These are phyloP conservation scores for Microdochium nivale DNA, from an alignment of 2,329 filamentous ascomycete genomes.

Conservation along the genomic window DNA sequence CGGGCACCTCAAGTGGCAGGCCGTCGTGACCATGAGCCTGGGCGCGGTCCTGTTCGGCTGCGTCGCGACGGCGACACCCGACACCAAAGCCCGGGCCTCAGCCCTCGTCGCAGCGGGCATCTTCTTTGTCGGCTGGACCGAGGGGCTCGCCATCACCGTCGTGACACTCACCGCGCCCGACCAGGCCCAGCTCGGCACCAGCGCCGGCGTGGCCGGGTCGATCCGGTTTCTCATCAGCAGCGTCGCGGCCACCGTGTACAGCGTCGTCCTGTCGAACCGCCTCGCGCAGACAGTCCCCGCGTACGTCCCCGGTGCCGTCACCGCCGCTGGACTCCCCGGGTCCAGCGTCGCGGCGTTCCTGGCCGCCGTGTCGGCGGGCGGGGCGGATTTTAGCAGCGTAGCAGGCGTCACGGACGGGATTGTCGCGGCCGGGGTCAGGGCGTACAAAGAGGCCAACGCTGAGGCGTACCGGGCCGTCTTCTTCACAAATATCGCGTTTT, in stretches of 20 bases:
- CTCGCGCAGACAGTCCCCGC: conserved; percentile 18
- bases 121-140: conserved; percentile 26
- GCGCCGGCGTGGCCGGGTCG: conserved; percentile 23
- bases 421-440: conserved; percentile 16
- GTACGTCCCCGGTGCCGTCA: conserved; percentile 20
- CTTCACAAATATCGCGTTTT: conserved; percentile 24
- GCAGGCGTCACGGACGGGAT: conserved; percentile 20
- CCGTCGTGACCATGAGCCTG: conserved; percentile 19
- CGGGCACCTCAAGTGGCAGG: conserved; percentile 22
- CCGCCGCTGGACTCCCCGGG: conserved; percentile 27
- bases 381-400: conserved; percentile 17
- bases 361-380: conserved; percentile 13
- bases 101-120: conserved; percentile 20
- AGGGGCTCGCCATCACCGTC: conserved; percentile 23
- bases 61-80: conserved; percentile 18
- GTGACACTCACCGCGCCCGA: conserved; percentile 23
- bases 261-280: conserved; percentile 22
- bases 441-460: conserved; percentile 23
- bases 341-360: conserved; percentile 24
- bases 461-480: conserved; percentile 25
- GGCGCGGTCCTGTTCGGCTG: conserved; percentile 20
- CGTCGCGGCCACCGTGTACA: conserved; percentile 24
- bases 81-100: conserved; percentile 15
- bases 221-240: conserved; percentile 25
- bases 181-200: conserved; percentile 24